Evolutionary conservation across 169 alveolate genomes (phyloP).

Genomic region (Cystoisospora suis): DNA sequence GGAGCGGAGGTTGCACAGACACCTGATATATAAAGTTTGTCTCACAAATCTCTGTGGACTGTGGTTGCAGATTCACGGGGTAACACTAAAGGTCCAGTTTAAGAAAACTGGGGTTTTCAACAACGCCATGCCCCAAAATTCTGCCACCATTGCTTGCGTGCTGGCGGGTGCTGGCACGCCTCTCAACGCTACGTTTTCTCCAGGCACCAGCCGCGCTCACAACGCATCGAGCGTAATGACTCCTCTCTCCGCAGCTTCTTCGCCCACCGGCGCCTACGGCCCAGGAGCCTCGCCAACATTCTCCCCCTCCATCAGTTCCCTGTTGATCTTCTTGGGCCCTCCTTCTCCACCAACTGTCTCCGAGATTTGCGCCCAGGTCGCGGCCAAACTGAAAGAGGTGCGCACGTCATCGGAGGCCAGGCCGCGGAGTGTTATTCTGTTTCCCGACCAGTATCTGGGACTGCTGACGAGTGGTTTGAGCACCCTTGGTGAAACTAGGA

Average conservation of each 20-base stretch:
- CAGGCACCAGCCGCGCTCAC: not conserved
- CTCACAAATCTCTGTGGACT: too few species aligned
- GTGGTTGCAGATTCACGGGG: conserved; percentile 29
- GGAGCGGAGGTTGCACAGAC: too few species aligned
- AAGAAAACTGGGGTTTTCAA: conserved; percentile 48
- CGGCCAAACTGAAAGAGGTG: conserved; percentile 19
- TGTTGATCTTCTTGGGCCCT: conserved; percentile 14
- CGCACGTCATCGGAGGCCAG: too few species aligned
- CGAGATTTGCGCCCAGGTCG: conserved; percentile 26
- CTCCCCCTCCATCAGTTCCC: conserved; percentile 7
- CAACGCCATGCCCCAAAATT: conserved; percentile 1
- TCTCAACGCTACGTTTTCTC: not conserved
- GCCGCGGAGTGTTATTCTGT: too few species aligned
- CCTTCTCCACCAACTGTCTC: conserved; percentile 8
- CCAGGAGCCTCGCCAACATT: conserved; percentile 18
- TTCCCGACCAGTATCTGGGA: too few species aligned
- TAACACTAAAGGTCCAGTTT: conserved; percentile 51
- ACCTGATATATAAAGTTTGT: too few species aligned
- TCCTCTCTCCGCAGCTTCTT: conserved; percentile 18
- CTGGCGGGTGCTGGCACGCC: not conserved
- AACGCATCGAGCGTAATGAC: not conserved
- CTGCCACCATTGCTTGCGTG: not conserved
- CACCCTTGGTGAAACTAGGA: too few species aligned
- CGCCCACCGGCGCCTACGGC: conserved; percentile 32
- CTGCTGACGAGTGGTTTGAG: too few species aligned